phyloP scores from a whole-genome alignment of 148 eudicot genomes.

The Agrostemma githago region DNA sequence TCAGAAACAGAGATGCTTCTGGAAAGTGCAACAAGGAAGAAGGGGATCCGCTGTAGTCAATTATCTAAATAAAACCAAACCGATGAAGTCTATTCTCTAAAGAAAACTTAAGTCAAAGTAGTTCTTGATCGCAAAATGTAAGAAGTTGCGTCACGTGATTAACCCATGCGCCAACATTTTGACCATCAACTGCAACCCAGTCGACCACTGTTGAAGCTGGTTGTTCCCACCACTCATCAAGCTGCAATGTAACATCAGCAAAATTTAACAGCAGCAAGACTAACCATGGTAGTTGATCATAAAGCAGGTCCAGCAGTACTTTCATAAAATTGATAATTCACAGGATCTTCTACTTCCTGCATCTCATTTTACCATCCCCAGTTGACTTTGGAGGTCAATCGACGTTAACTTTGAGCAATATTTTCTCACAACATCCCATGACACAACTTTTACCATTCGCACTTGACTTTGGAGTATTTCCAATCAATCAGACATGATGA shows the following conservation, averaged over 20 bases:
- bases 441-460: too few relatives aligned
- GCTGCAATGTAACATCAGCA: slow-evolving; percentile 42
- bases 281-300: background rate
- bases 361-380: background rate
- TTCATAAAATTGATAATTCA: too few relatives aligned
- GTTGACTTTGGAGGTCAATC: background rate
- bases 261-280: background rate
- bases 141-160: slow-evolving; percentile 91
- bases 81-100: background rate
- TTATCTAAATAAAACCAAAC: background rate
- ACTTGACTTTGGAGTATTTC: too few relatives aligned
- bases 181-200: slow-evolving; percentile 92
- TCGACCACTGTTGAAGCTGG: slow-evolving; percentile 94
- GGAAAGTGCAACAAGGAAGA: background rate
- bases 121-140: slow-evolving; percentile 71
- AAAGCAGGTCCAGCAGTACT: background rate
- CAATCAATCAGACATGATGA: too few relatives aligned
- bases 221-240: slow-evolving; percentile 99
- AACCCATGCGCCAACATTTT: slow-evolving; percentile 86
- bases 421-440: too few relatives aligned
- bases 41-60: background rate
- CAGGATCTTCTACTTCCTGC: background rate
- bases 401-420: background rate
- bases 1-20: background rate
- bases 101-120: slow-evolving; percentile 25